Evolutionary conservation across 2,329 filamentous ascomycete genomes (phyloP).

Genomic region (Aspergillus tanneri): DNA sequence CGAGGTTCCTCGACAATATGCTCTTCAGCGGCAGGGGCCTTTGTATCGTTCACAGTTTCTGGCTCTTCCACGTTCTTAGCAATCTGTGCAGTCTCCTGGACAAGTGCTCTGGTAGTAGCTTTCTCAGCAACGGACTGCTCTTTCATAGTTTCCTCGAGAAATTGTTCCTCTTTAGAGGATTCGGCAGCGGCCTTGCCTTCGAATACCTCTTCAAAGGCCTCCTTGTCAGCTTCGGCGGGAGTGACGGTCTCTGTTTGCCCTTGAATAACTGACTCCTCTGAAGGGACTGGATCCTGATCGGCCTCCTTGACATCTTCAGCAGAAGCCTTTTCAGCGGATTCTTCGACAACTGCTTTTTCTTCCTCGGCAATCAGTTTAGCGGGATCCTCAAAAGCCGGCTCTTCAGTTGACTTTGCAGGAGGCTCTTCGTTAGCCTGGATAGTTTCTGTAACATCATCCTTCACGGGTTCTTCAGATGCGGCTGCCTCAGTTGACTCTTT

Average conservation of each 20-base stretch:
- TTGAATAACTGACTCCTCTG: conserved; percentile 1
- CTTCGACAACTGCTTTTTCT: conserved; percentile 2
- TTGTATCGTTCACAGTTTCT: conserved; percentile 4
- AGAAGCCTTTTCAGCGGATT: conserved; percentile 1
- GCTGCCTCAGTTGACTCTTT: conserved; percentile 5
- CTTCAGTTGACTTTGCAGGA: conserved; percentile 5
- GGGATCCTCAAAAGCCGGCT: conserved; percentile 4
- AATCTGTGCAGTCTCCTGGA: conserved; percentile 4
- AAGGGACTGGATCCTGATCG: background rate
- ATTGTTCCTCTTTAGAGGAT: conserved; percentile 1
- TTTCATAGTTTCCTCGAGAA: background rate
- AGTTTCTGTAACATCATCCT: background rate
- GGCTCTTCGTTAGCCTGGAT: background rate
- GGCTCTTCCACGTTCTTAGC: conserved; percentile 1
- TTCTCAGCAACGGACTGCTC: conserved; percentile 5
- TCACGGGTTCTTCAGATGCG: background rate
- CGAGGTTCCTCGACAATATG: conserved; percentile 9
- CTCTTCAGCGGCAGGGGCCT: conserved; percentile 4
- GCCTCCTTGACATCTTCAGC: conserved; percentile 4
- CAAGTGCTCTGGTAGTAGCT: conserved; percentile 5
- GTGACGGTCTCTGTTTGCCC: conserved; percentile 4
- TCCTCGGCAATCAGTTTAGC: conserved; percentile 9
- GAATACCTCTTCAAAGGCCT: background rate
- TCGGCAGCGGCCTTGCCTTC: conserved; percentile 3
- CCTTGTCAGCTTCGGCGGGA: conserved; percentile 9